Evolutionary conservation across 2,329 filamentous ascomycete species (phyloP).

Genomic region (Fusarium sp.): DNA sequence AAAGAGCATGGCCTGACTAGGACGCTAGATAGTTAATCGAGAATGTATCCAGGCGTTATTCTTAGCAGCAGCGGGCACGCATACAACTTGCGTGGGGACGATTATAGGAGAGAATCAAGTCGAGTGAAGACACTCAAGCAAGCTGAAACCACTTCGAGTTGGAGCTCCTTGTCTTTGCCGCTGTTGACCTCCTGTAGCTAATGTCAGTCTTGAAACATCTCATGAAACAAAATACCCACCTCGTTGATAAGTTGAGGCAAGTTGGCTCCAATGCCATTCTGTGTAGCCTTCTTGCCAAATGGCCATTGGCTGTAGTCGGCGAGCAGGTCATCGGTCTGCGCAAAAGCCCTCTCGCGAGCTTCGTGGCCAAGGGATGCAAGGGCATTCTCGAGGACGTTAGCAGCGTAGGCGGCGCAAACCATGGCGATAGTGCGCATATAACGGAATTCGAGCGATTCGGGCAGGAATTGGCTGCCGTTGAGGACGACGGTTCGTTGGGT

Average conservation of each 20-base stretch:
- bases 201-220: slow-evolving; percentile 28
- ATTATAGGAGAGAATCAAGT: slow-evolving; percentile 91
- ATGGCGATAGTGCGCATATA: slow-evolving; percentile 92
- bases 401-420: slow-evolving; percentile 98
- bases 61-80: slow-evolving; percentile 23
- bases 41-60: slow-evolving; percentile 24
- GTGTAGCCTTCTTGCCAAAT: slow-evolving; percentile 85
- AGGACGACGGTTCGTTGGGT: slow-evolving; percentile 95
- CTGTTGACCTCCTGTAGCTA: slow-evolving; percentile 76
- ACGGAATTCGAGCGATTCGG: slow-evolving; percentile 93
- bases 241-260: slow-evolving; percentile 87
- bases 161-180: slow-evolving; percentile 92
- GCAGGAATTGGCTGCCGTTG: slow-evolving; percentile 85
- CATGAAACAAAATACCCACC: slow-evolving; percentile 53
- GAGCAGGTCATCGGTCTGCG: slow-evolving; percentile 94
- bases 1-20: slow-evolving; percentile 30
- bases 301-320: slow-evolving; percentile 98
- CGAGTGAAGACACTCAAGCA: slow-evolving; percentile 97
- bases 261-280: slow-evolving; percentile 89
- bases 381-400: slow-evolving; percentile 98
- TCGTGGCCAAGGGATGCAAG: slow-evolving; percentile 93
- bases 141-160: slow-evolving; percentile 95
- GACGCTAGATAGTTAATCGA: slow-evolving; percentile 37
- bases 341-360: slow-evolving; percentile 91
- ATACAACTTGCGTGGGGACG: not conserved